Base-by-base conservation (phyloP, 73 alveolate genomes). In the Paramecium sexaurelia region DNA sequence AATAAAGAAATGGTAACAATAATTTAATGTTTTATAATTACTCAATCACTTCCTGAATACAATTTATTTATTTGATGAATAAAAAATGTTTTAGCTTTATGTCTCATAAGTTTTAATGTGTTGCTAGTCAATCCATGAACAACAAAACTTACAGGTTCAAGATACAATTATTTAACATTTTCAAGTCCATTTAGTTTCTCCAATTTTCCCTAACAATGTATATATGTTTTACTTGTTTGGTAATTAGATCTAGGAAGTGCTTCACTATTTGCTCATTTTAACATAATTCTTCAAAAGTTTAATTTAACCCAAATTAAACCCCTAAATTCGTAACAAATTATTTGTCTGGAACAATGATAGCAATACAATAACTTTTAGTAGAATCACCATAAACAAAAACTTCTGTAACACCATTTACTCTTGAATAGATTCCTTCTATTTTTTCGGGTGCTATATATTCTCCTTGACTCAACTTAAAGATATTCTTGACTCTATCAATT, bases 371-470 rank as follows among this genome's bases (percentile, higher is more conserved):
- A 92, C 94, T 66, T 84, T 96, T 88, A 40, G 91, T 93, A 20
- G 98, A 89, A 90, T 98, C 99, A 7, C 99, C 99, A 93, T 98
- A 96, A 11, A 98, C 98, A 84, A 97, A 96, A 13, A 94, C 93
- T 91, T 97, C 98, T 20, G 94, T 94, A 24, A 98, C 95, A 78
- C 93, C 96, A 40, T 85, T 56, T 9, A 94, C 92, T 91, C 97
- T 94, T 39, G 55, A 68, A 39, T 94, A 95, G 9, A 92, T 84
- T 84, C 87, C 94, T 92, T 98, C 99, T 24, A 98, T 47, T 91
- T 96, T 98, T 85, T 97, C 99, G 8, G 99, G 99, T 7, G 99
- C 98, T 33, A 98, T 96, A 91, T 96, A 96, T 75, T 97, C 99
- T 37, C 99, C 99, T 84, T 96, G 95, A 13, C 95, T 92, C 39